These are phyloP conservation scores for Pontederia paniculata DNA, from an alignment of 176 grass and related monocot species.

Conservation along the genomic window DNA sequence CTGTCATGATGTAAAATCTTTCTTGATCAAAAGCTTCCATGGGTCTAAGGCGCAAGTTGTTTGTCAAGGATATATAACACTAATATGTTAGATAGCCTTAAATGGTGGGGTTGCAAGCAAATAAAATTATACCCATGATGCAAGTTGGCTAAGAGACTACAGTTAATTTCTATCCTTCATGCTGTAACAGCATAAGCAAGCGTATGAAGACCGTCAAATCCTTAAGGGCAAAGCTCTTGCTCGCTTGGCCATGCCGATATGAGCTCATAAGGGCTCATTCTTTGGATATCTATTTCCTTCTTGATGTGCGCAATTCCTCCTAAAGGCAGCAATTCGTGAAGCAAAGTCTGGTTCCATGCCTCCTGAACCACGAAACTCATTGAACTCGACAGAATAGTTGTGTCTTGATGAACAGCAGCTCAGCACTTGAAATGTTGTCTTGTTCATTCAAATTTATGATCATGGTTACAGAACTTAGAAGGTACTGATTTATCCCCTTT, in stretches of 20 bases:
- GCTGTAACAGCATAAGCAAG: too few species aligned
- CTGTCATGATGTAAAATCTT: too few species aligned
- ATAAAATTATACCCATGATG: too few species aligned
- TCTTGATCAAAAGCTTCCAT: too few species aligned
- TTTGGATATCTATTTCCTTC: not conserved
- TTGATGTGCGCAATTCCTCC: constrained; percentile 30
- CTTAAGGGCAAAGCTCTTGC: too few species aligned
- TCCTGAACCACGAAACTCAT: constrained; percentile 54
- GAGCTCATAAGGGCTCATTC: constrained; percentile 36
- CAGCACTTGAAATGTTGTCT: constrained; percentile 69
- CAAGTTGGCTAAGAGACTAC: too few species aligned
- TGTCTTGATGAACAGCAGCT: constrained; percentile 44
- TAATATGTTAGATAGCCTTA: too few species aligned
- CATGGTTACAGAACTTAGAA: constrained; percentile 79
- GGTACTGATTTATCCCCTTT: constrained; percentile 22
- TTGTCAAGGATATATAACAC: too few species aligned
- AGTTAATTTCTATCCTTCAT: too few species aligned
- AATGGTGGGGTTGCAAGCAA: too few species aligned
- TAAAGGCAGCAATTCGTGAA: constrained; percentile 90
- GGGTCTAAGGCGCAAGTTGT: too few species aligned
- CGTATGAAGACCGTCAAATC: too few species aligned
- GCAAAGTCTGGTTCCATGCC: constrained; percentile 69
- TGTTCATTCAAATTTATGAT: constrained; percentile 94
- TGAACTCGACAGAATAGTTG: constrained; percentile 59
- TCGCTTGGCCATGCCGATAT: constrained; percentile 51